Evolutionary conservation across 1,284 basidiomycete genomes (phyloP).

Genomic region (Sanghuangporus baumii): DNA sequence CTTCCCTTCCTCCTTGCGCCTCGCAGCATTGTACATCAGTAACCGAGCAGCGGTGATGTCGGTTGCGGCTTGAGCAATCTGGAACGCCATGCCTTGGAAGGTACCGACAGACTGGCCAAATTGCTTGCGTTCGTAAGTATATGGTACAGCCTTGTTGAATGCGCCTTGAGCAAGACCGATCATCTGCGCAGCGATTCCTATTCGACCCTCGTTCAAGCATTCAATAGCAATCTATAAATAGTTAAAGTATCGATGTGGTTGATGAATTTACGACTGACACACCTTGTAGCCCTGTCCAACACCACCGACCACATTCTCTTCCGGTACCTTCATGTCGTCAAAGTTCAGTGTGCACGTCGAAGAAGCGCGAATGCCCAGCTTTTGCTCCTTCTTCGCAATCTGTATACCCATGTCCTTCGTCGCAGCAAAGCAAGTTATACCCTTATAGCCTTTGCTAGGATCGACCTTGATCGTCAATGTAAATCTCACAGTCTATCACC

Average conservation of each 20-base stretch:
- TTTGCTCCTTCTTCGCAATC: constrained; percentile 99
- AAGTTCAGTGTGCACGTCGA: constrained; percentile 96
- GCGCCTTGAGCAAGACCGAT: constrained; percentile 96
- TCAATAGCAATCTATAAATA: constrained; percentile 82
- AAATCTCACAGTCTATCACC: background rate
- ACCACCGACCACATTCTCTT: constrained; percentile 90
- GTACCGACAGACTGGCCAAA: constrained; percentile 91
- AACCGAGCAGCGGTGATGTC: constrained; percentile 92
- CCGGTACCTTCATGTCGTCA: constrained; percentile 91
- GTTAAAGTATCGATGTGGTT: background rate
- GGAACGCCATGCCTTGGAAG: constrained; percentile 95
- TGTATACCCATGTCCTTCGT: constrained; percentile 96
- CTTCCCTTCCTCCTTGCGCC: constrained; percentile 87
- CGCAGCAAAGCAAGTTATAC: constrained; percentile 96
- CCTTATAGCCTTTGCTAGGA: constrained; percentile 95
- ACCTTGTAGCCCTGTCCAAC: constrained; percentile 95
- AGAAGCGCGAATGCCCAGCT: constrained; percentile 95
- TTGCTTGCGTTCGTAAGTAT: constrained; percentile 91
- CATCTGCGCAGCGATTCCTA: constrained; percentile 97
- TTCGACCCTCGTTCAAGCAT: constrained; percentile 95
- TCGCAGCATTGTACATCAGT: constrained; percentile 94
- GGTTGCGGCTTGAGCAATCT: constrained; percentile 84
- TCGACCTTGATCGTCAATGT: constrained; percentile 49
- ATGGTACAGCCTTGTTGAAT: constrained; percentile 89
- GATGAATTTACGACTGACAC: constrained; percentile 13